Conservation (phyloP, 2,329 filamentous ascomycete genomes). For the Venturia asperata region DNA sequence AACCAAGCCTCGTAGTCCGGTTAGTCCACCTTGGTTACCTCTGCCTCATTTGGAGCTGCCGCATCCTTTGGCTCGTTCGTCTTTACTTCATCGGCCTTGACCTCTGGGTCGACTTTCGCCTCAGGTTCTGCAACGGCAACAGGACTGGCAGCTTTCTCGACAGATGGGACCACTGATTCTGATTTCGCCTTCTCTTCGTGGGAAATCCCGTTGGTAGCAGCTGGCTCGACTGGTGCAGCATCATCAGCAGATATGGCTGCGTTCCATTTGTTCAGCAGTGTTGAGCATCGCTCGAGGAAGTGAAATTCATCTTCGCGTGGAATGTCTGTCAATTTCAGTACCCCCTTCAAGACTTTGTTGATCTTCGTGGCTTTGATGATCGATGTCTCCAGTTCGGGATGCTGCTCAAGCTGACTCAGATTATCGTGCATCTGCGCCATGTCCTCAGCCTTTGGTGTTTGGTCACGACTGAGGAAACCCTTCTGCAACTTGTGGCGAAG, state of each 20-base stretch:
- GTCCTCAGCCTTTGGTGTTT: slow-evolving; percentile 77
- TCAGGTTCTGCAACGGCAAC: background rate
- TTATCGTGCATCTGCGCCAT: slow-evolving; percentile 73
- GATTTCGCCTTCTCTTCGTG: slow-evolving; percentile 14
- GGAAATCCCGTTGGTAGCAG: slow-evolving; percentile 16
- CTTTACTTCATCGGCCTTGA: background rate
- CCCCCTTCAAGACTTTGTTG: slow-evolving; percentile 94
- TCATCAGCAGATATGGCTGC: slow-evolving; percentile 50
- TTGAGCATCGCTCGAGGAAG: slow-evolving; percentile 77
- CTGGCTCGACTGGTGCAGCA: background rate
- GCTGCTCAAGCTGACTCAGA: slow-evolving; percentile 72
- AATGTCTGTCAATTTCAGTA: slow-evolving; percentile 79
- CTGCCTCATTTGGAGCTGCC: background rate
- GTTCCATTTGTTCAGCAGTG: slow-evolving; percentile 83
- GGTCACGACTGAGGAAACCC: slow-evolving; percentile 78
- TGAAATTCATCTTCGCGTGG: slow-evolving; percentile 81
- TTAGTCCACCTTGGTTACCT: background rate
- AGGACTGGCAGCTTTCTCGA: background rate
- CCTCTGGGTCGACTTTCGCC: background rate
- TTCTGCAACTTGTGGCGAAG: slow-evolving; percentile 92
- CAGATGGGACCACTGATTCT: slow-evolving; percentile 4
- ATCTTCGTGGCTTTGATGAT: slow-evolving; percentile 93
- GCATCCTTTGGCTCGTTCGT: background rate
- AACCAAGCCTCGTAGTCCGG: background rate
- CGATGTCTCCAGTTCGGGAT: slow-evolving; percentile 72